Conservation (phyloP, 2,329 filamentous ascomycete genomes). For the Nigrospora sphaerica region DNA sequence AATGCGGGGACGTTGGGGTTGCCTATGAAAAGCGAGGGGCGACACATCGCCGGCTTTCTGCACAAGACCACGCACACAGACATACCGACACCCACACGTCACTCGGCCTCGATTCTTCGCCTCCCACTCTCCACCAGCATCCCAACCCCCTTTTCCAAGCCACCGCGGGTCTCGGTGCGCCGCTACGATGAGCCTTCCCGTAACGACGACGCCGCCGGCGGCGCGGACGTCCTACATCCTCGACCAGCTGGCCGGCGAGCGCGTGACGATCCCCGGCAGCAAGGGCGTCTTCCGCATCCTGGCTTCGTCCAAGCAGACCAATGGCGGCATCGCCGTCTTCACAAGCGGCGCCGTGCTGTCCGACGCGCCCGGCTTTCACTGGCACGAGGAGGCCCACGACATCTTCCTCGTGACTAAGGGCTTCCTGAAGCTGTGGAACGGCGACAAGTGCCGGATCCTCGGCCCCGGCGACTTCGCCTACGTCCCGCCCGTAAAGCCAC, state of each 20-base stretch:
- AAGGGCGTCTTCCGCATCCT: conserved; percentile 44
- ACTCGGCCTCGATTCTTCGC: too few relatives aligned
- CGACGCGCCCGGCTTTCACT: conserved; percentile 46
- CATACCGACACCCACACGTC: too few relatives aligned
- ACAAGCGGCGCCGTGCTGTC: conserved; percentile 37
- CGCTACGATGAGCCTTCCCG: conserved; percentile 21
- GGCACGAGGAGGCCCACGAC: conserved; percentile 48
- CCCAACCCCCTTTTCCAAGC: too few relatives aligned
- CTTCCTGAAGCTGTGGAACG: conserved; percentile 48
- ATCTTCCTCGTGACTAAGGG: conserved; percentile 51
- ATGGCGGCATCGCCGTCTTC: conserved; percentile 43
- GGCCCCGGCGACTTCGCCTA: conserved; percentile 50
- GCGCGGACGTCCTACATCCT: conserved; percentile 35
- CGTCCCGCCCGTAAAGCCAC: conserved; percentile 41
- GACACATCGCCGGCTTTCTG: too few relatives aligned
- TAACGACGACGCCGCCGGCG: conserved; percentile 26
- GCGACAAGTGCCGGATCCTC: conserved; percentile 46
- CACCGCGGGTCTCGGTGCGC: too few relatives aligned
- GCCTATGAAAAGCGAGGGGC: too few relatives aligned
- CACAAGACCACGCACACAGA: too few relatives aligned
- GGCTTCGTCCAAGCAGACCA: conserved; percentile 43
- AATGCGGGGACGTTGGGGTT: too few relatives aligned
- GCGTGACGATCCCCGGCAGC: conserved; percentile 43
- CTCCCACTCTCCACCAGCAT: too few relatives aligned
- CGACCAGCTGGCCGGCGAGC: conserved; percentile 41